Conservation (phyloP, 75 land plant genomes). For the Pseudotsuga menziesii region DNA sequence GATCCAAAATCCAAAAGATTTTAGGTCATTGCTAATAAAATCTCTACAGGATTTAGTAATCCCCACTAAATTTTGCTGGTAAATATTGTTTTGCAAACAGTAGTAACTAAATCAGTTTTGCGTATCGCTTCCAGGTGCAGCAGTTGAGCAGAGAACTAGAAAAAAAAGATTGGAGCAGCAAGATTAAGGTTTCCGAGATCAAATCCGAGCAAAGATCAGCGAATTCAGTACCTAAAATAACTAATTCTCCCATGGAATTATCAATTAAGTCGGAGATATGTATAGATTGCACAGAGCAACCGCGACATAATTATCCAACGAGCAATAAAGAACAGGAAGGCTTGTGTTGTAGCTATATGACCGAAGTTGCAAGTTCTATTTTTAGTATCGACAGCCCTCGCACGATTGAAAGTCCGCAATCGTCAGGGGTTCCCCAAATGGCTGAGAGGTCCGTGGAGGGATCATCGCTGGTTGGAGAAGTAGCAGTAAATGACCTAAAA, state of each 20-base stretch:
- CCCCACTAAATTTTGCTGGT: neutral
- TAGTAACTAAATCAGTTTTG: neutral
- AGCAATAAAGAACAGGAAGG: neutral
- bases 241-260: neutral
- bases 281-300: neutral
- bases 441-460: too few relatives aligned
- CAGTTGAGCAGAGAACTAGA: neutral
- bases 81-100: neutral
- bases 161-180: neutral
- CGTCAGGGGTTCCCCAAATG: neutral
- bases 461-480: too few relatives aligned
- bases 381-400: slow-evolving; percentile 1
- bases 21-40: neutral
- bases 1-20: neutral
- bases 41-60: neutral
- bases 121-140: neutral
- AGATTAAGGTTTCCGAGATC: neutral
- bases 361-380: neutral
- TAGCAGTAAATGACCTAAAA: too few relatives aligned
- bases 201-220: neutral
- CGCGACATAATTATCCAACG: neutral
- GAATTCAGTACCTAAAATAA: neutral
- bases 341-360: neutral
- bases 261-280: neutral
- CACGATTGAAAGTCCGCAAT: neutral